A percentile compares a stretch with the other conserved stretches of the same genome.
Evolutionary conservation across 345 rosid species (phyloP).

Genomic region (Eutrema yunnanense): DNA sequence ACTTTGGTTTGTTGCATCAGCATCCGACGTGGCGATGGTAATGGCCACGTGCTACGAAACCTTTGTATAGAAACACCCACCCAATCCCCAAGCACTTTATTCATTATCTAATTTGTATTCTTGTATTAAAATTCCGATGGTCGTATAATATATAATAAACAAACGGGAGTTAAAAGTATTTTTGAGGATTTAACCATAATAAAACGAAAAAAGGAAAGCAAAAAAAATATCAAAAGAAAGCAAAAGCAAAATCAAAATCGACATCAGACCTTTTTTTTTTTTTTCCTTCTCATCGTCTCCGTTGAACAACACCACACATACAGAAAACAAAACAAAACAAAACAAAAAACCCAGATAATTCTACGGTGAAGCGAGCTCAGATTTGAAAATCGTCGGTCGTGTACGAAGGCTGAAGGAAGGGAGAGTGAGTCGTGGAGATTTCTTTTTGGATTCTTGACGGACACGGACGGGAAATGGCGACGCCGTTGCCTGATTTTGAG

Average conservation of each 20-base stretch:
- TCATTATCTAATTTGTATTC: not conserved
- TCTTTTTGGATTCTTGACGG: constrained; percentile 5
- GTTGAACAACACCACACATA: constrained; percentile 31
- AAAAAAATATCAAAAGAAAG: not conserved
- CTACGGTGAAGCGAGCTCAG: constrained; percentile 24
- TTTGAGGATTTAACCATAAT: constrained; percentile 10
- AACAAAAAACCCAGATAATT: constrained; percentile 16
- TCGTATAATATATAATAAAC: not conserved
- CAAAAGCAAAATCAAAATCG: constrained; percentile 17
- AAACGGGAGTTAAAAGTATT: constrained; percentile 5
- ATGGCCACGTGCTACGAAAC: constrained; percentile 47
- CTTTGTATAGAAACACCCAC: constrained; percentile 23
- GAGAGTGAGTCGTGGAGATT: constrained; percentile 1
- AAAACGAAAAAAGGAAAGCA: not conserved
- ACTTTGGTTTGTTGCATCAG: constrained; percentile 27
- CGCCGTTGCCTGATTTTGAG: constrained; percentile 65
- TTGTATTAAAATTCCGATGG: not conserved
- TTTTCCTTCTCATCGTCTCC: constrained; percentile 27
- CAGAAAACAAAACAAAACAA: not conserved
- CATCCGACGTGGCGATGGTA: constrained; percentile 41
- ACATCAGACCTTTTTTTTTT: constrained; percentile 24
- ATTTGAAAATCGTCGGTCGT: constrained; percentile 22
- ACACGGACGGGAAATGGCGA: constrained; percentile 51
- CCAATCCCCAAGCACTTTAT: constrained; percentile 22
- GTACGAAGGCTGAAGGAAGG: not conserved